These are phyloP conservation scores for Kwoniella botswanensis DNA, from an alignment of 768 basidiomycete species.

Conservation along the genomic window DNA sequence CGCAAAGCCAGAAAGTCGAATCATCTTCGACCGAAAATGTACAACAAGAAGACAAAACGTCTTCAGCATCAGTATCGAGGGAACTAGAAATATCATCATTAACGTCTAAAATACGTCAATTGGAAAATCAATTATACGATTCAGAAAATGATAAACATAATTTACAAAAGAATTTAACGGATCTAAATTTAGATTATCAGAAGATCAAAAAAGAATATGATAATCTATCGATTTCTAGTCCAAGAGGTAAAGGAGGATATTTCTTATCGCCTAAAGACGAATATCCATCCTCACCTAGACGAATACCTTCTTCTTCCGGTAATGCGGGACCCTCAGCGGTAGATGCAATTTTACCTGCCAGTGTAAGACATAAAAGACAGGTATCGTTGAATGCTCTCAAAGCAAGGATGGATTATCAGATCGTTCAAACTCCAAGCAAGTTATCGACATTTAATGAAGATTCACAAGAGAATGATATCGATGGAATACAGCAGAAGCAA, in stretches of 20 bases:
- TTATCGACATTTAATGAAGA: conserved; percentile 7
- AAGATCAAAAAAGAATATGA: conserved; percentile 28
- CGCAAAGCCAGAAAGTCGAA: not conserved
- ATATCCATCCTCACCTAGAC: conserved; percentile 3
- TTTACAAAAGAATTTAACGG: conserved; percentile 48
- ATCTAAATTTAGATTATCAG: conserved; percentile 37
- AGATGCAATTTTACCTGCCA: conserved; percentile 49
- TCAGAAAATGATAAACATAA: conserved; percentile 39
- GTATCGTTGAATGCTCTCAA: conserved; percentile 52
- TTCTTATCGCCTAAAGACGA: conserved; percentile 32
- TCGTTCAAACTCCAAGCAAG: conserved; percentile 11
- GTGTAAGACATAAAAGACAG: conserved; percentile 55
- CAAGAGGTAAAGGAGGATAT: conserved; percentile 17
- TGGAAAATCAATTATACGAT: conserved; percentile 43
- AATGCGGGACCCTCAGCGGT: conserved; percentile 22
- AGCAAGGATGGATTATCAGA: conserved; percentile 50
- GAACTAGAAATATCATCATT: conserved; percentile 38
- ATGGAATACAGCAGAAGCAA: not conserved
- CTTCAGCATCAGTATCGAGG: conserved; percentile 4
- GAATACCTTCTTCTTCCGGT: not conserved
- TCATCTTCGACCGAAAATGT: too few relatives aligned
- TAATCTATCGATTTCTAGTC: conserved; percentile 11
- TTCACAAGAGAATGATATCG: conserved; percentile 3
- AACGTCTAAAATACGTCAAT: conserved; percentile 31
- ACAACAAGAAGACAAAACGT: not conserved